phyloP scores from a whole-genome alignment of 2,329 filamentous ascomycete genomes.

The Cladosporium oxysporum region DNA sequence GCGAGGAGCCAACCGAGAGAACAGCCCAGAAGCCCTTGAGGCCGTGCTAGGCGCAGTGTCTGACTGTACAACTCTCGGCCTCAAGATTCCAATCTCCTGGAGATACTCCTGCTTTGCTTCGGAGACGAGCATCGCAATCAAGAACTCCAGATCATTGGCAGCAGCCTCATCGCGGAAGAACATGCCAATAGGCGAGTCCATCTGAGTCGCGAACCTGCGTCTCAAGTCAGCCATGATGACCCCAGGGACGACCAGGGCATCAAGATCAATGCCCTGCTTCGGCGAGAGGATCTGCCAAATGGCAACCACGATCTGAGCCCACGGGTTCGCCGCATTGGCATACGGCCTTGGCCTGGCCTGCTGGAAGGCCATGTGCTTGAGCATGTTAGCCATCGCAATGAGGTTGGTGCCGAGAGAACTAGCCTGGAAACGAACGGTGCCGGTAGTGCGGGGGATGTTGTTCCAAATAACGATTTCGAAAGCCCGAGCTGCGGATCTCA shows the following conservation, averaged over 20 bases:
- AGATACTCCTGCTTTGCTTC: not conserved
- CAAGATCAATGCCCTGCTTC: not conserved
- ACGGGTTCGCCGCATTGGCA: not conserved
- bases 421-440: not conserved
- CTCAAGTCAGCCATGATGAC: not conserved
- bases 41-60: not conserved
- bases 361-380: slow-evolving; percentile 4
- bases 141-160: not conserved
- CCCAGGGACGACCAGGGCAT: not conserved
- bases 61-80: not conserved
- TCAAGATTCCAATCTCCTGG: not conserved
- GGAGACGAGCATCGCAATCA: not conserved
- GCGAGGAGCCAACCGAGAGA: not conserved
- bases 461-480: not conserved
- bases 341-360: not conserved
- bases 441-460: not conserved
- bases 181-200: not conserved
- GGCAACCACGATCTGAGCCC: not conserved
- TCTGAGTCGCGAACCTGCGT: not conserved
- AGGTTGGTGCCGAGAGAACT: not conserved
- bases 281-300: not conserved
- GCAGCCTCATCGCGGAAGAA: not conserved
- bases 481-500: not conserved
- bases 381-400: slow-evolving; percentile 4
- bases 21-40: not conserved